Evolutionary conservation across 2,329 filamentous ascomycete species (phyloP).

Genomic region (Tolypocladium amazonense): DNA sequence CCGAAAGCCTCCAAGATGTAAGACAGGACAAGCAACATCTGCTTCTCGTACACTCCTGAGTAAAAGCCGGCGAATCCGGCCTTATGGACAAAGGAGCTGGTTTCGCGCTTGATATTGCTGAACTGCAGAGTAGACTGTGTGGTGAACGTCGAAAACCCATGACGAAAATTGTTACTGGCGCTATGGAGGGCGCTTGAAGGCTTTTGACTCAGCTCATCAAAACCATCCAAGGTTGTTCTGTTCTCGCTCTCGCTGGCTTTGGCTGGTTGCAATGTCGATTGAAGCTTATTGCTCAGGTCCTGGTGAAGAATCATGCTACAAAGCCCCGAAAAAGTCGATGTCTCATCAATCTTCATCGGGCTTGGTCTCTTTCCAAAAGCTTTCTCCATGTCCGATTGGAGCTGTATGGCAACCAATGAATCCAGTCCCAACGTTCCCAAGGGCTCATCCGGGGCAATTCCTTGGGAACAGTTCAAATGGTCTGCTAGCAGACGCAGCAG

Average conservation of each 20-base stretch:
- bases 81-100: not conserved
- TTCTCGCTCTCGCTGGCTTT: not conserved
- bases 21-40: not conserved
- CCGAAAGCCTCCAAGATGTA: not conserved
- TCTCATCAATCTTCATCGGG: not conserved
- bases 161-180: not conserved
- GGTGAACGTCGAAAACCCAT: not conserved
- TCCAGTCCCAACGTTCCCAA: not conserved
- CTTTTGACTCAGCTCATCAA: not conserved
- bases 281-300: not conserved
- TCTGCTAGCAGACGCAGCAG: not conserved
- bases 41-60: not conserved
- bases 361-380: not conserved
- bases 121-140: not conserved
- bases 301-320: not conserved
- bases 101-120: not conserved
- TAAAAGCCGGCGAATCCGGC: not conserved
- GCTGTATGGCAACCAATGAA: not conserved
- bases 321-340: not conserved
- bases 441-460: not conserved
- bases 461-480: not conserved
- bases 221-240: not conserved
- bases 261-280: not conserved
- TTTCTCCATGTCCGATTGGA: conserved; percentile 1
- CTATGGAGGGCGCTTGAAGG: too few species aligned